Evolutionary conservation across 768 basidiomycete genomes (phyloP), one percentile per base, ranked within the genome.

Genomic region (Leccinum imitatum): DNA sequence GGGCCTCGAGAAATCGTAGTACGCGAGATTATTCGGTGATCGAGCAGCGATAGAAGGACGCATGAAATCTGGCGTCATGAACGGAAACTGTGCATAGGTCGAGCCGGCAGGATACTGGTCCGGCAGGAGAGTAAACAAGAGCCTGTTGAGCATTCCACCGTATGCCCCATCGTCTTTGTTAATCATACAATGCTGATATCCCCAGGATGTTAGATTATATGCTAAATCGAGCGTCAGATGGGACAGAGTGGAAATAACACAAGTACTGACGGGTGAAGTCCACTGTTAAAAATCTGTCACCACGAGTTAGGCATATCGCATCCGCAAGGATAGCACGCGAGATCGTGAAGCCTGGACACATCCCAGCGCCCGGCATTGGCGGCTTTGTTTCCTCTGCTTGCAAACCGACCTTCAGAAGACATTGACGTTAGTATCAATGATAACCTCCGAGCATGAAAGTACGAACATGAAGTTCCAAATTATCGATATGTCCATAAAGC

Each of bases 261-360:
- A 8, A 46, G 27, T 25, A 77, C 88, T 21, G 63, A 89, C 90
- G 90, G 8, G 89, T 93, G 66, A 85, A 86, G 44, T 92, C 90
- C 9, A 80, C 79, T 1, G 91, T 92, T 63, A 90, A 73, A 75
- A 89, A 93, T 7, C 89, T 83, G 69, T 94, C 92, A 7, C 92
- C 91, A 30, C 91, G 84, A 35, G 82, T 84, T 57, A 93, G 77
- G 63, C 80, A 84, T 39, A 92, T 85, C 3, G 90, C 90, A 69
- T 91, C 90, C 9, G 86, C 80, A 14, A 94, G 78, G 62, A 94
- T 93, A 19, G 90, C 89, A 50, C 91, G 80, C 6, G 90, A 90
- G 61, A 91, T 87, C 5, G 92, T 93, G 75, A 85, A 92, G 27
- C 90, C 89, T 7, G 90, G 90, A 70, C 90, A 92, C 6, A 93